Evolutionary conservation across 1,284 basidiomycete species (phyloP), one percentile per base, ranked within the genome.

Genomic region (Naganishia albida): DNA sequence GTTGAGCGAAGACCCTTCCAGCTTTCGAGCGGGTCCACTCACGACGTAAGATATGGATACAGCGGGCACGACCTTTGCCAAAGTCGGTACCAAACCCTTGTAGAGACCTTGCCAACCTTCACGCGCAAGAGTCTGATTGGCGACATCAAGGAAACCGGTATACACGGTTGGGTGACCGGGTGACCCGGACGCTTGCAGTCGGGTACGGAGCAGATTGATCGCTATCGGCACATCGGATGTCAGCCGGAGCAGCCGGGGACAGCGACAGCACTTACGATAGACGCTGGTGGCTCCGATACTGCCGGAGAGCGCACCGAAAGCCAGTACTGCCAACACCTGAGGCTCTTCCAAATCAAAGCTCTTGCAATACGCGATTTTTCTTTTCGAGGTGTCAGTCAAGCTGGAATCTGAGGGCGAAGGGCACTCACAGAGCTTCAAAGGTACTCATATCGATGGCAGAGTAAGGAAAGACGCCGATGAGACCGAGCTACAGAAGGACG

Each of bases 61-160:
- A 13, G 93, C 88, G 57, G 93, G 93, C 55, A 95, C 87, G 65
- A 97, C 93, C 85, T 97, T 98, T 51, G 93, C 91, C 71, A 96
- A 82, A 52, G 91, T 93, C 40, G 92, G 93, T 64, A 92, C 84
- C 70, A 95, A 80, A 42, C 95, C 95, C 52, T 93, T 88, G 80
- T 99, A 99, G 78, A 99, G 92, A 2, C 95, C 95, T 69, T 88
- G 84, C 87, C 92, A 90, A 0, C 95, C 95, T 75, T 98, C 95
- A 23, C 85, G 84, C 54, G 83, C 82, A 77, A 90, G 90, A 23
- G 95, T 98, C 76, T 88, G 88, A 50, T 82, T 77, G 7, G 85
- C 84, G 7, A 97, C 96, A 76, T 99, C 96, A 78, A 84, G 80
- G 67, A 95, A 88, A 26, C 94, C 93, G 2, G 84, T 86, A 78